Conservation (phyloP, 1,284 basidiomycete genomes). For the Cryptococcus amylolentus region DNA sequence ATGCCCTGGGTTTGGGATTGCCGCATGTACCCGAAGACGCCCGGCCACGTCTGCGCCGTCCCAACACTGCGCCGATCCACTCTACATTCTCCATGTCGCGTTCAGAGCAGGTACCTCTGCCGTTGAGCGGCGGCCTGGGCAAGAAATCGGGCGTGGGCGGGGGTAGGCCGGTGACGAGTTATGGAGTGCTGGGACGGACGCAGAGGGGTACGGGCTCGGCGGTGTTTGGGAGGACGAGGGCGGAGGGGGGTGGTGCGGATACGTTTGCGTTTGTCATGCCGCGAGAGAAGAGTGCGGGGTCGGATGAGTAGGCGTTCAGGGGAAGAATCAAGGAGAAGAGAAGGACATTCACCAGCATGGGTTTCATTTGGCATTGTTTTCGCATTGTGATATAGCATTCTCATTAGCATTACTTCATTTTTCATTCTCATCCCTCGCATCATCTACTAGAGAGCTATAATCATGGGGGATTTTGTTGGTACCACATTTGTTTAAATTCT, state of each 20-base stretch:
- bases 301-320: neutral
- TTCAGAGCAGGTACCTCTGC: neutral
- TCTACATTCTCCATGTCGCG: slow-evolving; percentile 17
- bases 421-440: neutral
- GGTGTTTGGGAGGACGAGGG: neutral
- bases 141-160: neutral
- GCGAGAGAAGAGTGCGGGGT: neutral
- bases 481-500: too few relatives aligned
- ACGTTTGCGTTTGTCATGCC: slow-evolving; percentile 1
- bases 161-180: slow-evolving; percentile 2
- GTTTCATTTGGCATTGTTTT: neutral
- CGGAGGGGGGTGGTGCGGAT: neutral
- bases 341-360: neutral
- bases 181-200: neutral
- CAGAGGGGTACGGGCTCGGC: neutral
- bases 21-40: slow-evolving; percentile 30
- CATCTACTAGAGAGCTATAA: neutral
- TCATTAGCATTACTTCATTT: neutral
- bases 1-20: slow-evolving; percentile 35
- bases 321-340: neutral
- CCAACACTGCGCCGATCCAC: slow-evolving; percentile 28
- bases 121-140: neutral
- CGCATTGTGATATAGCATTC: neutral
- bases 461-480: too few relatives aligned
- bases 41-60: slow-evolving; percentile 13